Percentiles rank a stretch among this genome's conserved stretches.
These are phyloP conservation scores for Candida glaebosa DNA, from an alignment of 805 yeast species.

Conservation along the genomic window DNA sequence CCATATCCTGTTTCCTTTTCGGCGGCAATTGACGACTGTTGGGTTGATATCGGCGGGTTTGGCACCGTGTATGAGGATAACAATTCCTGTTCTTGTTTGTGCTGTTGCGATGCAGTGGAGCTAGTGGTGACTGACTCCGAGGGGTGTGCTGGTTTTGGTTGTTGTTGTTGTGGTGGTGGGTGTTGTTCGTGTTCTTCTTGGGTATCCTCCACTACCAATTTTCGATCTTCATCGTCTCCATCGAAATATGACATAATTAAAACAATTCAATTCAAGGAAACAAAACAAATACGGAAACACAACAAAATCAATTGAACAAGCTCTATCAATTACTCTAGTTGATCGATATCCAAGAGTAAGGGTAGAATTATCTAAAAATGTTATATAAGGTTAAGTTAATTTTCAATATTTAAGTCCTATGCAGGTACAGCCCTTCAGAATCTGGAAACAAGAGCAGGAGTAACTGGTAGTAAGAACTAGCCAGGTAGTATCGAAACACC, in stretches of 20 bases:
- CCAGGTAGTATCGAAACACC: no score
- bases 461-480: no score
- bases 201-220: not conserved
- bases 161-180: conserved; percentile 2
- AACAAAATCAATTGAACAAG: not conserved
- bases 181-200: not conserved
- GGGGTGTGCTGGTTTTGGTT: conserved; percentile 1
- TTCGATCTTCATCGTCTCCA: not conserved
- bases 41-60: conserved; percentile 39
- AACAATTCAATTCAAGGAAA: not conserved
- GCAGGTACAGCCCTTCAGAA: not conserved
- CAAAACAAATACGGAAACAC: not conserved
- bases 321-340: not conserved
- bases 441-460: not conserved
- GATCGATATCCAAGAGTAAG: not conserved
- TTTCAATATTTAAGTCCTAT: not conserved
- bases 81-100: conserved; percentile 42
- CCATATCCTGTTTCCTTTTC: conserved; percentile 10
- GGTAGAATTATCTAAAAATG: not conserved
- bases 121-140: conserved; percentile 16
- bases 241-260: not conserved
- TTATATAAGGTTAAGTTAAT: no score
- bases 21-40: conserved; percentile 32
- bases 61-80: conserved; percentile 37
- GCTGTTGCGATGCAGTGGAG: conserved; percentile 38